phyloP scores from a whole-genome alignment of 78 protist genomes.

The slime mould (Dictyostelium discoideum) region dicty_2.7 NC_007088.5:8067001-8067500 shows the following conservation, averaged over 20 bases:
- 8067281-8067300: too few species aligned
- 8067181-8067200: neutral
- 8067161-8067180: neutral
- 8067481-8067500: neutral
- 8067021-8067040: neutral
- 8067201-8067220: neutral
- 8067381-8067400: neutral
- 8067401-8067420: neutral
- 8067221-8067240: neutral
- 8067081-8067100: neutral
- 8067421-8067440: too few species aligned
- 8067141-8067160: neutral
- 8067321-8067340: neutral
- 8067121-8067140: neutral
- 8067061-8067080: neutral
- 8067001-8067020: neutral
- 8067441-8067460: neutral
- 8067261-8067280: too few species aligned
- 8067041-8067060: neutral
- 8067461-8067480: neutral
- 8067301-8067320: too few species aligned
- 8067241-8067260: neutral
- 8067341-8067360: neutral
- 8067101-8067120: neutral
- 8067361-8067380: neutral